Evolutionary conservation across 2,329 filamentous ascomycete genomes (phyloP), one percentile per base, ranked within the genome.

Genomic region (Anisogramma anomala): DNA sequence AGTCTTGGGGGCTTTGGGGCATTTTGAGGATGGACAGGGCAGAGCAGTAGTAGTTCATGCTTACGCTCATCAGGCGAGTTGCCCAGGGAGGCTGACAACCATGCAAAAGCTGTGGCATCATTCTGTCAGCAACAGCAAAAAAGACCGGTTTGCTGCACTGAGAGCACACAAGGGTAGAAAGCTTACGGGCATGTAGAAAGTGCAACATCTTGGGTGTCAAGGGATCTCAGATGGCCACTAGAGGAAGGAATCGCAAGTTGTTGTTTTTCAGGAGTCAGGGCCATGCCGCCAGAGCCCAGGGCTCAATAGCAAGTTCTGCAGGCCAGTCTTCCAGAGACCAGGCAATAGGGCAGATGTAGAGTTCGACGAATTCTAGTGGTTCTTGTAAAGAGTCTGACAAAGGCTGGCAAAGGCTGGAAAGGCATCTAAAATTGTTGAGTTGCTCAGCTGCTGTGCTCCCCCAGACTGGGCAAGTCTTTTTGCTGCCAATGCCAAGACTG

Each of bases 21-120:
- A n/a, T n/a, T n/a, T 19, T 17, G 8, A 23, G 20, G 32, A 28
- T 20, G 23, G 14, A n/a, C 20, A 20, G 30, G 41, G 27, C 13
- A 37, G 26, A 15, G 5, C n/a, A 33, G 32, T 15, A 22, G 5
- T 17, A 18, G 30, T 8, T 22, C 7, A 19, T 2, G 45, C 65
- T 48, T 55, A 69, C 67, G 57, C 48, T 71, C 67, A 54, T 70
- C 67, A 6, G 66, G 57, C 28, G 62, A 60, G 47, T 62, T 56
- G 37, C 67, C 67, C n/a, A 69, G 48, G 19, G 52, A 53, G 43
- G 55, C 58, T 36, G 61, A 58, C 39, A 66, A 49, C 39, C 62
- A 59, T 47, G 63, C 59, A 46, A 71, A 71, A 17, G 67, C 67
- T 71, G 45, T 11, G 11, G 17, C 11, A 6, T 23, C 36, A n/a